A percentile compares a stretch with the other conserved stretches of the same genome.
Conservation (phyloP, 169 alveolate genomes). For the Sarcocystis neurona region DNA sequence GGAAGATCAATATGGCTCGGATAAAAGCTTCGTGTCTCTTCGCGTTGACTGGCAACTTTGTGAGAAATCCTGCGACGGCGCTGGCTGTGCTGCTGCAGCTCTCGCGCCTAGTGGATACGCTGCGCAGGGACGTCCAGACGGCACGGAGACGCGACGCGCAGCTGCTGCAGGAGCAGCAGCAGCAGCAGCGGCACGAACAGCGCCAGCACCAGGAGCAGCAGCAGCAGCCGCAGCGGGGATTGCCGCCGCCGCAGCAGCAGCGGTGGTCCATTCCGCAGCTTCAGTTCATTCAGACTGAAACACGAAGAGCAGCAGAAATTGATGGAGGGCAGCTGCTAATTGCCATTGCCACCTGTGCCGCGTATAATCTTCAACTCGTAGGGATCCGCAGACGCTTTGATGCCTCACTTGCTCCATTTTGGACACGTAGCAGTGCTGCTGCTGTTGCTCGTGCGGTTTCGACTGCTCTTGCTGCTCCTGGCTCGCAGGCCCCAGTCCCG, state of each 20-base stretch:
- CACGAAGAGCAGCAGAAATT: background rate
- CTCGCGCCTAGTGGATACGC: background rate
- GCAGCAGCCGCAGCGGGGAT: too few relatives aligned
- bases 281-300: background rate
- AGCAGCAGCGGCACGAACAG: too few relatives aligned
- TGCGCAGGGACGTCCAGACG: slow-evolving; percentile 42
- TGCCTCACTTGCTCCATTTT: slow-evolving; percentile 39
- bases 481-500: background rate
- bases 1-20: slow-evolving; percentile 12
- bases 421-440: slow-evolving; percentile 46
- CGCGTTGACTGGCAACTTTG: slow-evolving; percentile 34
- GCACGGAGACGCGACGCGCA: too few relatives aligned
- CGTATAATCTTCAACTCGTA: slow-evolving; percentile 48
- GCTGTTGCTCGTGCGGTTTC: slow-evolving; percentile 28
- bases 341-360: slow-evolving; percentile 50
- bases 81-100: slow-evolving; percentile 57
- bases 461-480: slow-evolving; percentile 33
- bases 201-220: too few relatives aligned
- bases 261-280: too few relatives aligned
- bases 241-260: background rate
- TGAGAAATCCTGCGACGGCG: slow-evolving; percentile 45
- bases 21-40: slow-evolving; percentile 42
- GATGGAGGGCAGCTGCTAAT: slow-evolving; percentile 48
- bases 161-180: too few relatives aligned
- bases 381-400: slow-evolving; percentile 57